Conservation (phyloP, 1,284 basidiomycete genomes). For the Ganoderma leucocontextum region DNA sequence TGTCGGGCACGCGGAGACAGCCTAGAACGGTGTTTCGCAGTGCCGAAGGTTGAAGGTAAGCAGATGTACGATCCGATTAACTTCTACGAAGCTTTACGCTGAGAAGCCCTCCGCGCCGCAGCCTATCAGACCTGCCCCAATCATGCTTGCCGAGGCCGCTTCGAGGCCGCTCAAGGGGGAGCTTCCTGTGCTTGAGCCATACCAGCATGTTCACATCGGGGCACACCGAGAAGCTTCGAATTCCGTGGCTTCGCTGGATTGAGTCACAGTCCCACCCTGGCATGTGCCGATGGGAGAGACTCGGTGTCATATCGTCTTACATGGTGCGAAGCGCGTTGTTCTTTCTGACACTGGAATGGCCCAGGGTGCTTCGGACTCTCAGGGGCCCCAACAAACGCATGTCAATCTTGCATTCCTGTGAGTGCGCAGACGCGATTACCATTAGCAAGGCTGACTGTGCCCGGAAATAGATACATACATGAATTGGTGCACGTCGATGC, state of each 20-base stretch:
- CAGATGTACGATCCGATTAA: background rate
- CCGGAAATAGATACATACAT: slow-evolving; percentile 1
- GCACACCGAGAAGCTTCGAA: background rate
- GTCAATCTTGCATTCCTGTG: slow-evolving; percentile 5
- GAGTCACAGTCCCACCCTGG: background rate
- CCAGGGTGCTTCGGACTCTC: background rate
- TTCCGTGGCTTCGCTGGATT: slow-evolving; percentile 7
- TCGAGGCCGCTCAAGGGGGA: background rate
- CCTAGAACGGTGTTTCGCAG: background rate
- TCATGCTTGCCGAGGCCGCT: background rate
- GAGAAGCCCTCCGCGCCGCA: slow-evolving; percentile 2
- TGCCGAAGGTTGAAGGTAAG: background rate
- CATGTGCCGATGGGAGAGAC: background rate
- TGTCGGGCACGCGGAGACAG: background rate
- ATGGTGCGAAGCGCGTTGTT: background rate
- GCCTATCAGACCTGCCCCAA: slow-evolving; percentile 6
- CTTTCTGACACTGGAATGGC: background rate
- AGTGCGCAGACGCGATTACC: slow-evolving; percentile 6
- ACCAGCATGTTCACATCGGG: background rate
- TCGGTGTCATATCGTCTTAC: slow-evolving; percentile 1
- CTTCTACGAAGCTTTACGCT: slow-evolving; percentile 1
- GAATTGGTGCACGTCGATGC: background rate
- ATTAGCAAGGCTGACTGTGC: slow-evolving; percentile 1
- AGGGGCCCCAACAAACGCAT: background rate
- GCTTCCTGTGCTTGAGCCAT: slow-evolving; percentile 5